Conservation (phyloP, 2,329 filamentous ascomycete genomes). For the Monilinia vaccinii-corymbosi region DNA sequence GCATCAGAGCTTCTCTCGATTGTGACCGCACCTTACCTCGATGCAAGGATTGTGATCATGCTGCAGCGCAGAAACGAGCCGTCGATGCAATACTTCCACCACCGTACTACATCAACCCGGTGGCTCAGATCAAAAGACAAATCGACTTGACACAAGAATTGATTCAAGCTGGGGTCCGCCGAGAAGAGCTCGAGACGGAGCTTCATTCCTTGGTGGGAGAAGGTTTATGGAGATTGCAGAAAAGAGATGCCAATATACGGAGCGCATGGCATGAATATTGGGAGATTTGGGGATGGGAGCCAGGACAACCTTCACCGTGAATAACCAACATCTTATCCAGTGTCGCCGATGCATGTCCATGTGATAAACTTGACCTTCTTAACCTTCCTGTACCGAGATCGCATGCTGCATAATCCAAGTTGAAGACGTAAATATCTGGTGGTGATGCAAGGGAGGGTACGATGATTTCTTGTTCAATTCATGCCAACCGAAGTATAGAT, state of each 20-base stretch:
- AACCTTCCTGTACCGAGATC: too few relatives aligned
- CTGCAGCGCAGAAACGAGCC: slow-evolving; percentile 13
- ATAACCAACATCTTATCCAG: too few relatives aligned
- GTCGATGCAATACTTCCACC: slow-evolving; percentile 14
- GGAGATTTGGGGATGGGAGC: slow-evolving; percentile 22
- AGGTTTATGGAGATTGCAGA: slow-evolving; percentile 6
- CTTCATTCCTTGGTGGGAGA: slow-evolving; percentile 12
- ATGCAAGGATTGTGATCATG: slow-evolving; percentile 23
- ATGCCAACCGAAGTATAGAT: background rate
- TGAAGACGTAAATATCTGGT: background rate
- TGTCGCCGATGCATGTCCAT: too few relatives aligned
- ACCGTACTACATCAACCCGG: slow-evolving; percentile 10
- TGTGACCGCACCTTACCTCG: slow-evolving; percentile 18
- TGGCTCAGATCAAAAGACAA: slow-evolving; percentile 15
- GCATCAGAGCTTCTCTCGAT: slow-evolving; percentile 9
- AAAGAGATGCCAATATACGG: slow-evolving; percentile 13
- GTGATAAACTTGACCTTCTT: background rate
- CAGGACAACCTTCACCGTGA: background rate
- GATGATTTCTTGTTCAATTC: background rate
- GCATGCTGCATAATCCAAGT: background rate
- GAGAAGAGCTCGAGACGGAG: slow-evolving; percentile 13
- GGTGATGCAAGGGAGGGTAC: background rate
- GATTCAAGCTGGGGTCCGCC: slow-evolving; percentile 14
- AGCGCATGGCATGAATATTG: slow-evolving; percentile 21
- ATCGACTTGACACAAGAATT: slow-evolving; percentile 14